These are phyloP conservation scores for Cenococcum geophilum DNA, from an alignment of 495 filamentous ascomycete genomes.

Conservation along the genomic window DNA sequence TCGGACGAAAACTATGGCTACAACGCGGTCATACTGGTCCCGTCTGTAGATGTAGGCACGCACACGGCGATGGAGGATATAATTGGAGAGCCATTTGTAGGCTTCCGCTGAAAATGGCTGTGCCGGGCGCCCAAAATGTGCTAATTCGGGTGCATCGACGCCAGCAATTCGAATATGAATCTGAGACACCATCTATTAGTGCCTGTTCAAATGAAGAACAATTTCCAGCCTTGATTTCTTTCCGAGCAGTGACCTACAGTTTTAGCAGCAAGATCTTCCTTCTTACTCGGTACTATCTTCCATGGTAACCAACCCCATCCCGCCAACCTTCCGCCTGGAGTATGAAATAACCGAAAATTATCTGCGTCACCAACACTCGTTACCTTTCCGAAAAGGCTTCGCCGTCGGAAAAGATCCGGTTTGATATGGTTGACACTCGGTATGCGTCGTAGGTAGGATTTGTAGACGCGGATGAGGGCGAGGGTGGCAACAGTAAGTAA, in stretches of 20 bases:
- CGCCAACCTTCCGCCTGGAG: constrained; percentile 74
- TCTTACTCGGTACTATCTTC: constrained; percentile 62
- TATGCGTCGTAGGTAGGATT: constrained; percentile 73
- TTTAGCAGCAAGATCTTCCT: constrained; percentile 61
- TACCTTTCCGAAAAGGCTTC: constrained; percentile 74
- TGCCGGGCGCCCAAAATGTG: constrained; percentile 82
- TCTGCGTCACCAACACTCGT: constrained; percentile 96
- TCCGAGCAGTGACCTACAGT: constrained; percentile 53
- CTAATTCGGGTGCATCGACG: constrained; percentile 84
- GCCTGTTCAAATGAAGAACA: background rate
- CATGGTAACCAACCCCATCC: constrained; percentile 89
- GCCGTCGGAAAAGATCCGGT: constrained; percentile 58
- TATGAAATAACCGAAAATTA: constrained; percentile 89
- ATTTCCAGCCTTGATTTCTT: background rate
- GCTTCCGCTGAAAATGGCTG: constrained; percentile 82
- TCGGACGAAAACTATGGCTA: constrained; percentile 77
- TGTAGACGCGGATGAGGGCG: constrained; percentile 55
- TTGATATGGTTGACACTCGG: constrained; percentile 66
- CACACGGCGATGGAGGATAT: constrained; percentile 67
- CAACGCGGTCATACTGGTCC: constrained; percentile 89
- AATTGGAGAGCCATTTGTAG: constrained; percentile 64
- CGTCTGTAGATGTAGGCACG: constrained; percentile 71
- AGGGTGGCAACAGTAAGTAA: constrained; percentile 65
- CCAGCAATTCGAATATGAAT: constrained; percentile 86
- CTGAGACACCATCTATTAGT: constrained; percentile 25